Conservation (phyloP, 306 rosid species). For the Betula pendula region DNA sequence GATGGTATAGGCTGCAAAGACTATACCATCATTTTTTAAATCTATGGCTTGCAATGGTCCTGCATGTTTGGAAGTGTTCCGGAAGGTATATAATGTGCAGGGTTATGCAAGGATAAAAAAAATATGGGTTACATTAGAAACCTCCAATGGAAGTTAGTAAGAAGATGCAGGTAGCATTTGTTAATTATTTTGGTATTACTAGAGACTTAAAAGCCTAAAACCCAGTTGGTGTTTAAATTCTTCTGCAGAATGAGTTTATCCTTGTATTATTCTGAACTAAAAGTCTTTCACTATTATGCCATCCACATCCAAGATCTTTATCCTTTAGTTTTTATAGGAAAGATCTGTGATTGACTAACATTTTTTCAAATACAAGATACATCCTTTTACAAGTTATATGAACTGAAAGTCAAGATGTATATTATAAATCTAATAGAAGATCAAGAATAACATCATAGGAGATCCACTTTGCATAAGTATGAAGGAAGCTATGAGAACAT, state of each 20-base stretch:
- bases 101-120: background rate
- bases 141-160: background rate
- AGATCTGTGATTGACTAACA: constrained; percentile 5
- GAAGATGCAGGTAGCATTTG: background rate
- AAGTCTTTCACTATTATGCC: background rate
- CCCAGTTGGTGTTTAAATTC: background rate
- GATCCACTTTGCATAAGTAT: constrained; percentile 4
- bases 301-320: background rate
- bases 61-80: background rate
- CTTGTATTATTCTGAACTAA: background rate
- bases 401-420: too few relatives aligned
- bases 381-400: background rate
- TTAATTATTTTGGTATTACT: background rate
- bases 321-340: background rate
- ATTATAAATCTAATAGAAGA: too few relatives aligned
- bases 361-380: constrained; percentile 8
- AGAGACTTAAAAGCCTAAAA: background rate
- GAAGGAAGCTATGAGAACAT: background rate
- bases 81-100: background rate
- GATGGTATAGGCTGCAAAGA: background rate
- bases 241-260: background rate
- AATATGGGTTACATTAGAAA: background rate
- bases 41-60: background rate
- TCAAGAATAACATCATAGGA: background rate
- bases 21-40: background rate